Evolutionary conservation across 2,329 filamentous ascomycete species (phyloP).

Genomic region (Fusarium neocosmosporiellum): DNA sequence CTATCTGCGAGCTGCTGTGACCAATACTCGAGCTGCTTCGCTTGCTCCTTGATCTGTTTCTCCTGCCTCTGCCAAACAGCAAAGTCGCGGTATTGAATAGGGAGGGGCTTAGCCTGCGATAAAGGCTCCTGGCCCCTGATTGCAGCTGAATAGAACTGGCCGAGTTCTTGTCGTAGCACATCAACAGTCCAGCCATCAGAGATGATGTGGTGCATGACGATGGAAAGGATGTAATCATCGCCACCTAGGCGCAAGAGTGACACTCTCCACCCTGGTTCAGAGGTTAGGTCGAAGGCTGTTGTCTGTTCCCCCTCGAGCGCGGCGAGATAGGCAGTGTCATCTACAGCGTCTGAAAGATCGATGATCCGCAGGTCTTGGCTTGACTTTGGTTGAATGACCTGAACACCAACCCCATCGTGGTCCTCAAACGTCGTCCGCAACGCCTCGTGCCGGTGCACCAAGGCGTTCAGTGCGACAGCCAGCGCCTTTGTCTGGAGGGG

Average conservation of each 20-base stretch:
- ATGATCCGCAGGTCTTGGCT: slow-evolving; percentile 49
- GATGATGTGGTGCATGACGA: slow-evolving; percentile 40
- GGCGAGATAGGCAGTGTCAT: neutral
- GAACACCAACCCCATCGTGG: neutral
- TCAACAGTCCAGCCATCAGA: slow-evolving; percentile 41
- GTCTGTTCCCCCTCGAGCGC: slow-evolving; percentile 23
- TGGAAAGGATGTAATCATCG: slow-evolving; percentile 22
- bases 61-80: slow-evolving; percentile 38
- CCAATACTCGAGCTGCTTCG: slow-evolving; percentile 42
- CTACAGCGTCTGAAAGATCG: slow-evolving; percentile 67
- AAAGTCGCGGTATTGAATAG: slow-evolving; percentile 42
- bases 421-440: neutral
- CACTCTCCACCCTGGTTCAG: slow-evolving; percentile 38
- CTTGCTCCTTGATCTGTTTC: slow-evolving; percentile 18
- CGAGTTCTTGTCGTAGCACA: slow-evolving; percentile 16
- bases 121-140: neutral
- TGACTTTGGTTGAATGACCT: neutral
- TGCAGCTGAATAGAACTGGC: slow-evolving; percentile 28
- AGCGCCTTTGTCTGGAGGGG: neutral
- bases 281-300: slow-evolving; percentile 36
- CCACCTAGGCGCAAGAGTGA: slow-evolving; percentile 16
- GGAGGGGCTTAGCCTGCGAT: slow-evolving; percentile 13
- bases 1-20: slow-evolving; percentile 25
- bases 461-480: neutral
- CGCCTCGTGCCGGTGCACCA: slow-evolving; percentile 5